These are phyloP conservation scores for Dalbergia cochinchinensis DNA, from an alignment of 306 rosid species.

Conservation along the genomic window DNA sequence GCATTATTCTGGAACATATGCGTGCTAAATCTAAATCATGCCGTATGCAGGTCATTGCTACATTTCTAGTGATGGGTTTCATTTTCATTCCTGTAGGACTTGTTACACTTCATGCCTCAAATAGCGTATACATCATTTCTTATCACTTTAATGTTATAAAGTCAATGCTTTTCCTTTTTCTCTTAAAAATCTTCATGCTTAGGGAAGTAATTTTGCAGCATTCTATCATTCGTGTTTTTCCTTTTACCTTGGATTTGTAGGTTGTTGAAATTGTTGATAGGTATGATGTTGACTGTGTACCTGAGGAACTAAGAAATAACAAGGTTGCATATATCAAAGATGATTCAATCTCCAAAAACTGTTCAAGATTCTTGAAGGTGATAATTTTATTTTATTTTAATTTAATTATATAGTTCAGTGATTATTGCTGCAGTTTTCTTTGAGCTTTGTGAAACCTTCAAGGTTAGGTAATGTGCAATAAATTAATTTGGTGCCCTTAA, in stretches of 20 bases:
- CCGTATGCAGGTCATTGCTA: constrained; percentile 74
- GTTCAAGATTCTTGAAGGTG: constrained; percentile 82
- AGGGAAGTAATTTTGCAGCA: neutral
- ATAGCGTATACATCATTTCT: constrained; percentile 60
- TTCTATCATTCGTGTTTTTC: neutral
- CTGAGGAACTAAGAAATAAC: constrained; percentile 66
- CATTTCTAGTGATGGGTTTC: constrained; percentile 71
- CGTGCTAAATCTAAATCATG: constrained; percentile 42
- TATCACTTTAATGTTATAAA: constrained; percentile 35
- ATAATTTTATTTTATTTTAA: constrained; percentile 31
- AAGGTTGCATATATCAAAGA: constrained; percentile 84
- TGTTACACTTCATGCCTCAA: constrained; percentile 73
- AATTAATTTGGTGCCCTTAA: constrained; percentile 34
- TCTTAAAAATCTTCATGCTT: constrained; percentile 37
- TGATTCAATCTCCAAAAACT: constrained; percentile 72
- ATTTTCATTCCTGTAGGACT: constrained; percentile 87
- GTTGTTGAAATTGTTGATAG: constrained; percentile 88
- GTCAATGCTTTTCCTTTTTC: constrained; percentile 29
- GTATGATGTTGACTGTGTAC: constrained; percentile 85
- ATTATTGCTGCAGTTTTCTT: constrained; percentile 36
- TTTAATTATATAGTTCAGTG: constrained; percentile 30
- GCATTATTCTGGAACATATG: constrained; percentile 4
- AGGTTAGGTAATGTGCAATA: constrained; percentile 1
- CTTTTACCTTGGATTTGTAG: constrained; percentile 56
- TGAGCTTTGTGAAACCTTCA: constrained; percentile 14